Percentiles rank a stretch among this genome's conserved stretches.
Evolutionary conservation across 495 filamentous ascomycete species (phyloP).

Genomic region (Hypoxylon lenormandii): DNA sequence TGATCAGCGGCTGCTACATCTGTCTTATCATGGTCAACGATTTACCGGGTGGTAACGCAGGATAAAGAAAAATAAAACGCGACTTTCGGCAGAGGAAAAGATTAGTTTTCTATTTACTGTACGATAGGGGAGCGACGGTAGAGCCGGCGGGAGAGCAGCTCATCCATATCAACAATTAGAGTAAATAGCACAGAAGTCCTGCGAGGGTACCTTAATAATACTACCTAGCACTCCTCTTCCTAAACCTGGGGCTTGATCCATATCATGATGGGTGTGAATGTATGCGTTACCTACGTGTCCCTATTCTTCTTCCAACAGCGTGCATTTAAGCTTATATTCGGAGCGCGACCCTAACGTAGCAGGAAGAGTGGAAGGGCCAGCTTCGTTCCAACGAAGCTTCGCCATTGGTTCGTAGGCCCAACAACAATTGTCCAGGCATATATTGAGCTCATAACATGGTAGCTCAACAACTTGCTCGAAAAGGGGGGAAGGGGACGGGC

Average conservation of each 20-base stretch:
- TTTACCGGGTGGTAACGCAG: constrained; percentile 15
- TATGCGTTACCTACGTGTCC: constrained; percentile 31
- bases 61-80: constrained; percentile 5
- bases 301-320: constrained; percentile 3
- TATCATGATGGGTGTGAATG: constrained; percentile 1
- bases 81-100: constrained; percentile 20
- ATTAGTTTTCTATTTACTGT: constrained; percentile 5
- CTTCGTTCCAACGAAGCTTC: not conserved
- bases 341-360: not conserved
- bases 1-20: constrained; percentile 38
- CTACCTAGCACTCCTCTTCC: constrained; percentile 1
- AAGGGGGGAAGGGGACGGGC: no score
- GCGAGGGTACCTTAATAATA: constrained; percentile 20
- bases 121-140: constrained; percentile 29
- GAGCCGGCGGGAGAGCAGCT: not conserved
- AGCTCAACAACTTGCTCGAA: no score
- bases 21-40: not conserved
- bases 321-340: constrained; percentile 37
- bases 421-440: no score
- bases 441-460: no score
- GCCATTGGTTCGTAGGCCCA: not conserved
- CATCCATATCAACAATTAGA: not conserved
- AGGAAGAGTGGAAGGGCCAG: not conserved
- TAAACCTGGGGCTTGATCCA: not conserved
- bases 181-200: constrained; percentile 1